phyloP scores from a whole-genome alignment of 345 rosid species.

The Eucalyptus grandis region DNA sequence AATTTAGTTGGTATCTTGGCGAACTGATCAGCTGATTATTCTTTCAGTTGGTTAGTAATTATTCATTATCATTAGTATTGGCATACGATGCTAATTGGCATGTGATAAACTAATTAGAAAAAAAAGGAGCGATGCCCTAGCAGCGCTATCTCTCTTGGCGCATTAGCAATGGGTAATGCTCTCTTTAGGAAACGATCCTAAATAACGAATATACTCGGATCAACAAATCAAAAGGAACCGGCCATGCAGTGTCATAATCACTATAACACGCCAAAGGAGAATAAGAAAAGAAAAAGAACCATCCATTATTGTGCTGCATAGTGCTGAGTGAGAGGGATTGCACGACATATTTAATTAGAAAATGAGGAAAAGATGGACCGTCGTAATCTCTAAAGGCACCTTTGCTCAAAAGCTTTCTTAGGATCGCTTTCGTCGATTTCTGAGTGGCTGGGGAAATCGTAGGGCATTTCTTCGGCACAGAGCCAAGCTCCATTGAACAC shows the following conservation, averaged over 20 bases:
- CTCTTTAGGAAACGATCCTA: background rate
- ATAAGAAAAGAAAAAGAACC: background rate
- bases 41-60: background rate
- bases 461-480: conserved; percentile 58
- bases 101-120: background rate
- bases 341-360: background rate
- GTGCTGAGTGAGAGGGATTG: background rate
- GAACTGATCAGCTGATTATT: background rate
- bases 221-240: background rate
- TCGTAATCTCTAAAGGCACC: background rate
- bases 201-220: background rate
- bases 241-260: background rate
- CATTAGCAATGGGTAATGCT: background rate
- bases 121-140: background rate
- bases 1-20: background rate
- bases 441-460: conserved; percentile 75
- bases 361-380: background rate
- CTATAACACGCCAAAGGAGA: background rate
- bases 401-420: conserved; percentile 46
- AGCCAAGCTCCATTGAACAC: conserved; percentile 66
- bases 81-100: background rate
- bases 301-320: background rate
- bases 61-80: background rate
- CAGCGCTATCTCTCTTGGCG: background rate
- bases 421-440: conserved; percentile 55